Evolutionary conservation across 768 basidiomycete genomes (phyloP).

Genomic region (Xerocomellus chrysenteron): DNA sequence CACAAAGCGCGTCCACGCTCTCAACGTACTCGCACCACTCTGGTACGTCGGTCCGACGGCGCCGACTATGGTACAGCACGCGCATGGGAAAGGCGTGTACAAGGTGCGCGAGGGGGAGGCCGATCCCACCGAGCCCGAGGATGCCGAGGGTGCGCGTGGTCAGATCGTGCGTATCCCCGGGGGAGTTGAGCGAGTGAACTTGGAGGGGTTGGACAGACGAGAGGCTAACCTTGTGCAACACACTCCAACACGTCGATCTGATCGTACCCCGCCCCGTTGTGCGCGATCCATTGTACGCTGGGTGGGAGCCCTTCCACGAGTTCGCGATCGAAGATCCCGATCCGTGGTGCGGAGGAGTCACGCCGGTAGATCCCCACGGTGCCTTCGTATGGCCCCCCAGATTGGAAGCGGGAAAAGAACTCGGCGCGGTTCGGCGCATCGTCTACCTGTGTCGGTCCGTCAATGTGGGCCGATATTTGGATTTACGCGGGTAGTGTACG

Average conservation of each 20-base stretch:
- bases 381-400: conserved; percentile 47
- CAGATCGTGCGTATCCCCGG: conserved; percentile 57
- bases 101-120: conserved; percentile 65
- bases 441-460: conserved; percentile 15
- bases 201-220: too few species aligned
- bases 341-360: conserved; percentile 41
- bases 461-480: too few species aligned
- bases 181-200: neutral
- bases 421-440: conserved; percentile 43
- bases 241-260: conserved; percentile 51
- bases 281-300: conserved; percentile 79
- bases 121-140: conserved; percentile 77
- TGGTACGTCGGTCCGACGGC: conserved; percentile 54
- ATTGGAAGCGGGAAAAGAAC: conserved; percentile 43
- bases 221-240: conserved; percentile 57
- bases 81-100: conserved; percentile 86
- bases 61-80: conserved; percentile 75
- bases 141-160: conserved; percentile 69
- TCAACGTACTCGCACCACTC: conserved; percentile 79
- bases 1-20: conserved; percentile 65
- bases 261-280: conserved; percentile 92
- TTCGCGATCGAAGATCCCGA: conserved; percentile 50
- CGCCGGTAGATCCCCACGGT: conserved; percentile 52
- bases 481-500: conserved; percentile 21
- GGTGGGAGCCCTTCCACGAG: conserved; percentile 59